Base-by-base conservation (phyloP, 2,329 filamentous ascomycete species). In the Cercospora citrullina region DNA sequence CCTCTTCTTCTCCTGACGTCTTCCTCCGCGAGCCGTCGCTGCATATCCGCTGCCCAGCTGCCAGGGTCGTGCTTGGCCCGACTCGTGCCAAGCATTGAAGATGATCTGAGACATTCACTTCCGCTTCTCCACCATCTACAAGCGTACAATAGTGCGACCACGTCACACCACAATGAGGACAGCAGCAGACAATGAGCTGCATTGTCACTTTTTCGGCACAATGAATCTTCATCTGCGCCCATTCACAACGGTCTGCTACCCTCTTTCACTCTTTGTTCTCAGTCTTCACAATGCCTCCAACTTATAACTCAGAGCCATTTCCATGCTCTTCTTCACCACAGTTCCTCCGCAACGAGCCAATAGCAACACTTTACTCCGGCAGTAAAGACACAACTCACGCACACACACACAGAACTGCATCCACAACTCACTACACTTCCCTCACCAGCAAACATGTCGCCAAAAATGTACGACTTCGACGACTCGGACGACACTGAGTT, bases 311-410 rank as follows among this genome's bases (percentile, higher is more conserved):
- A 14, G 10, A 23, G 18, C n/a, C 42, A 48, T 48, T 10, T 23
- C n/a, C 42, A 18, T 26, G 4, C n/a, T 33, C 28, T 36, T 60
- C 23, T 21, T 14, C 58, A 36, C n/a, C 31, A 33, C 30, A 60
- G 18, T 36, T 60, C 18, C 18, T 23, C 2, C 42, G 21, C 14
- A 48, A 6, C 42, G 10, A 48, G 42, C 23, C 42, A 6, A 48
- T 23, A 48, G 42, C 42, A 21, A 39, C 28, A 60, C 28, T 60
- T 62, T 62, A 62, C 60, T 62, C 60, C 16, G 60, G 60, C 36
- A 62, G 60, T 62, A 62, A 62, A 62, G n/a, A 18, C 33, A 16
- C 21, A n/a, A 26, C 6, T 26, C 36, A n/a, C 21, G 23, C 23
- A 48, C 42, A 48, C 36, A 48, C 36, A 48, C 23, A 48, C 18